Base-by-base conservation (phyloP, 495 filamentous ascomycete species). In the Penicillium mononematosum region DNA sequence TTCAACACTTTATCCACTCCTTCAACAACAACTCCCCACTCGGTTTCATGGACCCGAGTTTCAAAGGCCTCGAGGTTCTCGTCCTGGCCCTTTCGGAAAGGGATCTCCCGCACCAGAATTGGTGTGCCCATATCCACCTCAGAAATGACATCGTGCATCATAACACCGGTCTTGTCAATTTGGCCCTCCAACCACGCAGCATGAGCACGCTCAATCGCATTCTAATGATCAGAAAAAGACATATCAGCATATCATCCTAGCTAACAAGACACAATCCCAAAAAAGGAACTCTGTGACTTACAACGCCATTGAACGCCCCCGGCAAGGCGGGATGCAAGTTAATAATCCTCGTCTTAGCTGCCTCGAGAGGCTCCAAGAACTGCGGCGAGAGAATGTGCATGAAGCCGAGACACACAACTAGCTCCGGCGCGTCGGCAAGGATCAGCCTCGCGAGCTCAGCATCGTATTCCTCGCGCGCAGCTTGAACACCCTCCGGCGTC, bases 61-160 rank as follows among this genome's bases (percentile, higher is more conserved):
- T 90, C 81, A 45, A 94, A 81, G 19, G 78, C 78, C 51, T 85
- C 78, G 38, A 92, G 50, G 41, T 78, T 81, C 60, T 92, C 89
- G 51, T 78, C 77, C 38, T 59, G 70, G 14, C 84, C 87, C 55
- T 84, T 80, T 45, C 72, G 75, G 60, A 91, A 86, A 51, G 82
- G 79, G 45, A 96, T 84, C 76, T 92, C 87, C 59, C 77, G 70
- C 11, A 87, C 81, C 51, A 92, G 69, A 59, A 96, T 84, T 5
- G 89, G 86, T 61, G 81, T 78, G 2, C 92, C 92, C 67, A 86
- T 82, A 72, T 96, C 92, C 41, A 96, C 91, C 63, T 92, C 85
- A 39, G 78, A 81, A 61, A 96, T 89, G 45, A 96, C 90, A 66
- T 90, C 85, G 72, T 96, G 92, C 3, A 95, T 85, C 92, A 98